Percentiles rank a stretch among this genome's conserved stretches.
Conservation (phyloP, 139 green algal species). For the Spirogloea muscicola region DNA sequence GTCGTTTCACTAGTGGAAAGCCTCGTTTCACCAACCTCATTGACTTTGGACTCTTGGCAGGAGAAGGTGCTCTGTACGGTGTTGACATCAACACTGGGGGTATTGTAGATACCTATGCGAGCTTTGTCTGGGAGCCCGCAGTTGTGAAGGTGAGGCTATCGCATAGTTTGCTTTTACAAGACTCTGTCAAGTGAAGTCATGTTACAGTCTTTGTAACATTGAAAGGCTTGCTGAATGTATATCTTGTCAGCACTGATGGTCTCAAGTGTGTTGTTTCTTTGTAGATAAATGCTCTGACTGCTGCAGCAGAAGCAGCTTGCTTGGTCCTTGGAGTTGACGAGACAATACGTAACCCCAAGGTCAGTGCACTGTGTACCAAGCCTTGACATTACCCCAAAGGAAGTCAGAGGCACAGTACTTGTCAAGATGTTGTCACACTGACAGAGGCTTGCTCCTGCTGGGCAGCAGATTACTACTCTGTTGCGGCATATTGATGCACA, state of each 20-base stretch:
- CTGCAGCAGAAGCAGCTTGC: slow-evolving; percentile 90
- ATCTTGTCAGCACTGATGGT: no score
- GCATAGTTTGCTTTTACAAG: no score
- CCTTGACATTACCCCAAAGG: not conserved
- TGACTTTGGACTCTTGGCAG: not conserved
- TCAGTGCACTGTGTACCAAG: not conserved
- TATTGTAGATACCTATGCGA: slow-evolving; percentile 87
- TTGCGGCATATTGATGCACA: not conserved
- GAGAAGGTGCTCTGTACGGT: slow-evolving; percentile 74
- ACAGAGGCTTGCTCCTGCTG: no score
- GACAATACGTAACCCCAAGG: slow-evolving; percentile 84
- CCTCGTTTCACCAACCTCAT: not conserved
- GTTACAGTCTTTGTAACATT: no score
- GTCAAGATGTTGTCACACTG: not conserved
- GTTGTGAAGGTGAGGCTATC: slow-evolving; percentile 53
- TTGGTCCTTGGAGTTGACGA: slow-evolving; percentile 96
- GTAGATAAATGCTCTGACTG: slow-evolving; percentile 81
- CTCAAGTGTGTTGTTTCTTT: no score
- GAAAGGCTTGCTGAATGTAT: no score
- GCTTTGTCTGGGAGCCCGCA: slow-evolving; percentile 93
- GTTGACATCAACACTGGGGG: slow-evolving; percentile 93
- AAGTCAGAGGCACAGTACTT: not conserved
- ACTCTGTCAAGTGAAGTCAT: no score
- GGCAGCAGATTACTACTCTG: no score
- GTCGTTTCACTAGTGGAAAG: no score